Percentiles rank a stretch among this genome's conserved stretches.
Evolutionary conservation across 306 rosid genomes (phyloP).

Genomic region (Casuarina cunninghamiana): DNA sequence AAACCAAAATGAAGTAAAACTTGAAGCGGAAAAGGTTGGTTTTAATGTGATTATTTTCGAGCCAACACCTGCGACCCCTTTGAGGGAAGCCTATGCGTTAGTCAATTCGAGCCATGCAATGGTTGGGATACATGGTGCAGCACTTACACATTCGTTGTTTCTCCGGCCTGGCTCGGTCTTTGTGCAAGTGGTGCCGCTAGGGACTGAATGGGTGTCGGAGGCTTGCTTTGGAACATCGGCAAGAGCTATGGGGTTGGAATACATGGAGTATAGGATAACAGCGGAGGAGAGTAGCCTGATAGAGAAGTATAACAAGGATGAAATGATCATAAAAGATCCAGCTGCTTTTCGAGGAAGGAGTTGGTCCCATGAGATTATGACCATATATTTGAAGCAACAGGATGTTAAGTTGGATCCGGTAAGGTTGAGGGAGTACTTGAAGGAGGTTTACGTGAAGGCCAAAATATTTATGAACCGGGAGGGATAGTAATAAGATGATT

Average conservation of each 20-base stretch:
- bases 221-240: constrained; percentile 33
- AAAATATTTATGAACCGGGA: constrained; percentile 17
- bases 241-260: constrained; percentile 24
- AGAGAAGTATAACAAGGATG: constrained; percentile 32
- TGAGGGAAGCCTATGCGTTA: constrained; percentile 27
- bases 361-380: constrained; percentile 33
- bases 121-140: constrained; percentile 50
- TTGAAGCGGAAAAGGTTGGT: constrained; percentile 23
- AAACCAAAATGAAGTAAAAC: constrained; percentile 27
- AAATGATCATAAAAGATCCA: constrained; percentile 24
- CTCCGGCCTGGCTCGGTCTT: constrained; percentile 30
- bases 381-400: constrained; percentile 37
- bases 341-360: constrained; percentile 4
- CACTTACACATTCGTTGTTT: constrained; percentile 43
- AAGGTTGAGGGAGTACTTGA: constrained; percentile 28
- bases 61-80: constrained; percentile 23
- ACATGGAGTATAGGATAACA: constrained; percentile 36
- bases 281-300: constrained; percentile 45
- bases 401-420: constrained; percentile 35
- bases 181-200: constrained; percentile 50
- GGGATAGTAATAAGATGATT: not conserved
- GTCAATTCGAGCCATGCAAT: constrained; percentile 46
- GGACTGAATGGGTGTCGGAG: constrained; percentile 29
- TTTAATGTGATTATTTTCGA: constrained; percentile 40
- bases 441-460: constrained; percentile 31